These are phyloP conservation scores for Biscutella laevigata DNA, from an alignment of 441 rosid species.

Conservation along the genomic window DNA sequence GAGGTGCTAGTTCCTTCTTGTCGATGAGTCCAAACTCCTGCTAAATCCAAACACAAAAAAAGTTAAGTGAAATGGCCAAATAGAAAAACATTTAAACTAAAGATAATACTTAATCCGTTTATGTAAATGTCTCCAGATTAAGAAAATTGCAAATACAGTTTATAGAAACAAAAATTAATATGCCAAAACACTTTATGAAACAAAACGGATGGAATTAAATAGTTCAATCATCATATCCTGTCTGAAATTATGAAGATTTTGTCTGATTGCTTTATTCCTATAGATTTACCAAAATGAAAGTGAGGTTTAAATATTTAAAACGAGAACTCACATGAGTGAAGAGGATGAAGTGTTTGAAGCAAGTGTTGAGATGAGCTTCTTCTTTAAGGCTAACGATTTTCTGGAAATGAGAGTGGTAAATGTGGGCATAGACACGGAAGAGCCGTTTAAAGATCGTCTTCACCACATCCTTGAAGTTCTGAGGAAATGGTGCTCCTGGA, in stretches of 20 bases:
- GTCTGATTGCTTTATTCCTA: too few species aligned
- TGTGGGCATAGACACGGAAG: slow-evolving; percentile 94
- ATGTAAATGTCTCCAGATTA: too few species aligned
- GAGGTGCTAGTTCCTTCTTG: slow-evolving; percentile 97
- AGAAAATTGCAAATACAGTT: too few species aligned
- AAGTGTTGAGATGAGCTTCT: slow-evolving; percentile 97
- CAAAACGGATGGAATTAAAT: neutral
- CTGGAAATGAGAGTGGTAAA: slow-evolving; percentile 95
- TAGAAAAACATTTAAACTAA: neutral
- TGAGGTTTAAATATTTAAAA: neutral
- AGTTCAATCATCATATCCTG: too few species aligned
- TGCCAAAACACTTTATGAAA: neutral
- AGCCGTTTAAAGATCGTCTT: slow-evolving; percentile 88
- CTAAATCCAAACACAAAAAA: neutral
- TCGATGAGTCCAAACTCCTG: slow-evolving; percentile 95
- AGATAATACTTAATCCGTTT: too few species aligned
- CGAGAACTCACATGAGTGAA: slow-evolving; percentile 71
- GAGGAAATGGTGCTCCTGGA: slow-evolving; percentile 87
- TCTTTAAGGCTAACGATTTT: slow-evolving; percentile 96
- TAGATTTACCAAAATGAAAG: neutral
- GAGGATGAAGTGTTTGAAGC: slow-evolving; percentile 95
- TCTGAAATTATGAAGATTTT: too few species aligned
- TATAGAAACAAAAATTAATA: neutral
- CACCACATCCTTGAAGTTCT: slow-evolving; percentile 89
- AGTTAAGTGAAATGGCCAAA: neutral